Base-by-base conservation (phyloP, 176 grass and related monocot species). In the Themeda triandra region DNA sequence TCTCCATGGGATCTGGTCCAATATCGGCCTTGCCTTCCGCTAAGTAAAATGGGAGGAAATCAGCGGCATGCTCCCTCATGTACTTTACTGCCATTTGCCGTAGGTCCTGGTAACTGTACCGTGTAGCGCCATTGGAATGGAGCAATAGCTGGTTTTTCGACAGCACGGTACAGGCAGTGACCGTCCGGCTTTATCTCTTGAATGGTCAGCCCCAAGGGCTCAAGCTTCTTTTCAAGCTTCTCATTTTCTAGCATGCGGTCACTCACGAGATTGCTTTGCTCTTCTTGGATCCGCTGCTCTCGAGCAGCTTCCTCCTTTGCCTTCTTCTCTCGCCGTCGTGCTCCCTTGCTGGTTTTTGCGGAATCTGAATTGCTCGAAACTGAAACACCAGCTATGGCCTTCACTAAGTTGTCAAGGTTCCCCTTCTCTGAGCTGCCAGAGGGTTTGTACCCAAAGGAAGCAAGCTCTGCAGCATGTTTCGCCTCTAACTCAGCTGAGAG, bases 111-210 rank as follows among this genome's bases (percentile, higher is more conserved):
- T 87, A 87, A 80, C 23, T 89, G 83, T 90, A 93, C 17, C 42
- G 85, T 72, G 91, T 70, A 11, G 42, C 70, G 11, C 83, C 77
- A 51, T 71, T 84, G 72, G 84, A 86, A 83, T 81, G 51, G 65
- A 93, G 80, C 41, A 86, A 89, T 10, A 98, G 80, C 82, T 98
- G 96, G 68, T 95, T 95, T 90, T 84, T 98, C 96, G 1, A 98
- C 80, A 74, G 96, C 96, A 66, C 96, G 89, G 83, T 98, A 98
- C n/a, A 98, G 77, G 87, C 96, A 98, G 66, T 98, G 89, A 6
- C 93, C 96, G 21, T 98, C 96, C 48, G 96, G 96, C 79, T 95
- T 98, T 74, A 95, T 93, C 85, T 98, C 96, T 66, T 89, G 87
- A 29, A 98, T 90, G 29, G 73, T 92, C 73, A 98, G 56, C 42